Conservation (phyloP, 768 basidiomycete species). For the Russula olivacea region DNA sequence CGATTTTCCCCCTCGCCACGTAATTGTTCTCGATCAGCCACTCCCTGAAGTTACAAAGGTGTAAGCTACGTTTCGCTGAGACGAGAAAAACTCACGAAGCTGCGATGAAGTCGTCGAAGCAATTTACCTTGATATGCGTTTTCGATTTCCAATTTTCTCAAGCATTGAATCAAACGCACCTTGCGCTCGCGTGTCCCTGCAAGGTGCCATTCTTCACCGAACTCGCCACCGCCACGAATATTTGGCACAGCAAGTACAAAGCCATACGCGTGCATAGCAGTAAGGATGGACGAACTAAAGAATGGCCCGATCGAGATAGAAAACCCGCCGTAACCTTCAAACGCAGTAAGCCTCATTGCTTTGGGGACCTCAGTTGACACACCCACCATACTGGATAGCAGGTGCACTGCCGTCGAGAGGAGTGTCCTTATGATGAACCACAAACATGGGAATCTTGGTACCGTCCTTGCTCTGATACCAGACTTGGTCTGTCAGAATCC, state of each 20-base stretch:
- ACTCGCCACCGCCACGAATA: conserved; percentile 60
- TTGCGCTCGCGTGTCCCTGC: conserved; percentile 67
- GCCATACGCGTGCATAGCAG: conserved; percentile 66
- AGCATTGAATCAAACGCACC: conserved; percentile 34
- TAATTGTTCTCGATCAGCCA: conserved; percentile 69
- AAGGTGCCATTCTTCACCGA: conserved; percentile 81
- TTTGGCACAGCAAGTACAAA: conserved; percentile 53
- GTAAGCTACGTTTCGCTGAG: not conserved
- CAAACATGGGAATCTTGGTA: conserved; percentile 78
- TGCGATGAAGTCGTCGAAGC: conserved; percentile 78
- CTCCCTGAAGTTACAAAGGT: conserved; percentile 38
- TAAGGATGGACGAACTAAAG: conserved; percentile 66
- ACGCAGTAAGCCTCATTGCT: not conserved
- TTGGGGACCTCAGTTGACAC: not conserved
- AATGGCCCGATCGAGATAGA: conserved; percentile 62
- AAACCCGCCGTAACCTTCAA: conserved; percentile 75
- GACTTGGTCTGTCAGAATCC: conserved; percentile 68
- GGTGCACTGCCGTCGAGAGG: conserved; percentile 69
- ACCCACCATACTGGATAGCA: conserved; percentile 66
- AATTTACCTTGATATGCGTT: conserved; percentile 45
- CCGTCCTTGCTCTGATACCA: conserved; percentile 80
- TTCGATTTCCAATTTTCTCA: no score
- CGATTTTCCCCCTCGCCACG: conserved; percentile 61
- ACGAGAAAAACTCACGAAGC: conserved; percentile 50
- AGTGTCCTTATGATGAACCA: conserved; percentile 69